These are phyloP conservation scores for Saccharomycopsis babjevae DNA, from an alignment of 805 yeast genomes.

Conservation along the genomic window DNA sequence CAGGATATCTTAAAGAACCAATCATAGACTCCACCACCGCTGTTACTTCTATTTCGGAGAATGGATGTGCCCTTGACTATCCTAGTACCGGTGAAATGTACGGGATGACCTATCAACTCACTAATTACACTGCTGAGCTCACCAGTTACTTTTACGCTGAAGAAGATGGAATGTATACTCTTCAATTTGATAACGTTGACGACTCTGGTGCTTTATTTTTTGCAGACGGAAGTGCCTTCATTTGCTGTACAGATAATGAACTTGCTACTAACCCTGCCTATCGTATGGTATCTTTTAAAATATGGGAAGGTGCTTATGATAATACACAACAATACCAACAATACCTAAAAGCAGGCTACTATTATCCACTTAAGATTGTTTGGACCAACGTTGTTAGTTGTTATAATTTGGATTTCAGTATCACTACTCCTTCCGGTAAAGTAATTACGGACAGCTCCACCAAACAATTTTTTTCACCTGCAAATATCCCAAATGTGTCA, in stretches of 20 bases:
- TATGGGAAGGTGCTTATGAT: neutral
- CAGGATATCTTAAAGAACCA: neutral
- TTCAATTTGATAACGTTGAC: slow-evolving; percentile 23
- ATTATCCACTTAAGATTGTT: slow-evolving; percentile 25
- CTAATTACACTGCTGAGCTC: slow-evolving; percentile 22
- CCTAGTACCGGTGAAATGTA: neutral
- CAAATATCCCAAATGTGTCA: neutral
- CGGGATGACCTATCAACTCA: slow-evolving; percentile 5
- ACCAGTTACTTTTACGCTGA: slow-evolving; percentile 25
- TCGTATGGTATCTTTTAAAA: neutral
- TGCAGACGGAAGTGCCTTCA: slow-evolving; percentile 26
- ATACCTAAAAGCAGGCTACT: slow-evolving; percentile 21
- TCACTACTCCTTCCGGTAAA: slow-evolving; percentile 6
- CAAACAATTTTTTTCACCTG: neutral
- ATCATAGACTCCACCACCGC: neutral
- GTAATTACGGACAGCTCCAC: neutral
- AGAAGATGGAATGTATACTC: too few species aligned
- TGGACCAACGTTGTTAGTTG: slow-evolving; percentile 20
- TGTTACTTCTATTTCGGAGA: neutral
- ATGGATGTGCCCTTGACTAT: neutral
- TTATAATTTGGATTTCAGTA: slow-evolving; percentile 15
- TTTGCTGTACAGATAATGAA: slow-evolving; percentile 25
- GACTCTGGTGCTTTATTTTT: slow-evolving; percentile 27
- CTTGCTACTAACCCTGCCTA: neutral
- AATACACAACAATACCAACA: neutral